These are phyloP conservation scores for Tremella yokohamensis DNA, from an alignment of 768 basidiomycete genomes.

Conservation along the genomic window DNA sequence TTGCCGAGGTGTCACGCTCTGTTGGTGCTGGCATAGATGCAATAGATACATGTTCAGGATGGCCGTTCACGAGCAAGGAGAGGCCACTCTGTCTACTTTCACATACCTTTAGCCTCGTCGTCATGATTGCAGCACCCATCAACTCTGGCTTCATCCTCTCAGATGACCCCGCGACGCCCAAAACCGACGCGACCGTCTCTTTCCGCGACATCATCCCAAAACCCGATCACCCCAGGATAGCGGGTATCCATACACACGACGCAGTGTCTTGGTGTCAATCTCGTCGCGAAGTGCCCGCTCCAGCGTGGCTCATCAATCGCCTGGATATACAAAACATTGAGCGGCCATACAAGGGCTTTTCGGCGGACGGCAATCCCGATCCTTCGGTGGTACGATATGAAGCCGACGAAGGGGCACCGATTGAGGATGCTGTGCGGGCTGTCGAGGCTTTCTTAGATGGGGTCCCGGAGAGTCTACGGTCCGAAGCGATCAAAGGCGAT, in stretches of 20 bases:
- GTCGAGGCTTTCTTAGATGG: slow-evolving; percentile 23
- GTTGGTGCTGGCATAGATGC: too few species aligned
- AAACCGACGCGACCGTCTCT: slow-evolving; percentile 31
- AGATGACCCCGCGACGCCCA: slow-evolving; percentile 31
- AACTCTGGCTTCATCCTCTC: slow-evolving; percentile 12
- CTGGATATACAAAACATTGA: slow-evolving; percentile 29
- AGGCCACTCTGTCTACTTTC: too few species aligned
- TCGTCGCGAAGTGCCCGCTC: slow-evolving; percentile 26
- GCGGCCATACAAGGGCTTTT: slow-evolving; percentile 33
- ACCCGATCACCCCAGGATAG: slow-evolving; percentile 34
- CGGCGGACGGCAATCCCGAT: slow-evolving; percentile 30
- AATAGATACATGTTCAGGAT: not conserved
- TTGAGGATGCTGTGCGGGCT: slow-evolving; percentile 24
- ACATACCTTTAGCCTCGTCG: not conserved
- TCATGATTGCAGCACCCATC: slow-evolving; percentile 8
- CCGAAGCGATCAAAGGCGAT: slow-evolving; percentile 23
- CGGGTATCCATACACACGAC: slow-evolving; percentile 30
- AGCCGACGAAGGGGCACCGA: slow-evolving; percentile 39
- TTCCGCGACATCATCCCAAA: slow-evolving; percentile 32
- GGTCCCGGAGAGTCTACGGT: slow-evolving; percentile 19
- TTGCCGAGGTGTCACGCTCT: too few species aligned
- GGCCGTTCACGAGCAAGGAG: too few species aligned
- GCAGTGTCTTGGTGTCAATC: slow-evolving; percentile 32
- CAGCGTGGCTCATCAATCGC: slow-evolving; percentile 40
- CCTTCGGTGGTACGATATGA: slow-evolving; percentile 22